phyloP scores from a whole-genome alignment of 768 basidiomycete genomes.

The Boletus rufocinnamomeus region DNA sequence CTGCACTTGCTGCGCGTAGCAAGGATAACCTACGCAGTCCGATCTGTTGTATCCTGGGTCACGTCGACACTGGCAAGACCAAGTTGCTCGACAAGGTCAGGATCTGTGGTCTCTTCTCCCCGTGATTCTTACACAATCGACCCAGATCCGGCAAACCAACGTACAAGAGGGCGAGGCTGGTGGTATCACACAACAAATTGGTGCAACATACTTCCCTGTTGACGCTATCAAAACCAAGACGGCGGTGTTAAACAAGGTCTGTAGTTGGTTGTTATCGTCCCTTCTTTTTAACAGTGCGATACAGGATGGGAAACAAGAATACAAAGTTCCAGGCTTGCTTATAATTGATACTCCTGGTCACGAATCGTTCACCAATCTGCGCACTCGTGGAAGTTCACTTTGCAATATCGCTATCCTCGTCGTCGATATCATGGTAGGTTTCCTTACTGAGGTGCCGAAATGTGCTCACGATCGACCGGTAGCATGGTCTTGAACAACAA shows the following conservation, averaged over 20 bases:
- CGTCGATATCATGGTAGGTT: slow-evolving; percentile 90
- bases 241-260: slow-evolving; percentile 83
- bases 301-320: slow-evolving; percentile 81
- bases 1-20: slow-evolving; percentile 80
- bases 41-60: slow-evolving; percentile 98
- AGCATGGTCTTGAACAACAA: slow-evolving; percentile 98
- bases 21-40: slow-evolving; percentile 93
- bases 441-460: neutral
- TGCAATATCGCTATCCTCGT: slow-evolving; percentile 99
- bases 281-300: slow-evolving; percentile 11
- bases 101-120: slow-evolving; percentile 1
- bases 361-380: slow-evolving; percentile 98
- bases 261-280: slow-evolving; percentile 12
- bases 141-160: slow-evolving; percentile 97
- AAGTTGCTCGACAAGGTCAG: slow-evolving; percentile 93
- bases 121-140: slow-evolving; percentile 6
- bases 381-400: slow-evolving; percentile 91
- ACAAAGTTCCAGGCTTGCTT: slow-evolving; percentile 95
- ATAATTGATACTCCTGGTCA: slow-evolving; percentile 99
- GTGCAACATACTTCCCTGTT: slow-evolving; percentile 98
- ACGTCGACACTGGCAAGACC: slow-evolving; percentile 99
- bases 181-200: slow-evolving; percentile 99
- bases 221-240: slow-evolving; percentile 95
- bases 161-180: slow-evolving; percentile 99
- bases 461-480: slow-evolving; percentile 10